These are phyloP conservation scores for Hylodesmum podocarpum DNA, from an alignment of 306 rosid species.

Conservation along the genomic window DNA sequence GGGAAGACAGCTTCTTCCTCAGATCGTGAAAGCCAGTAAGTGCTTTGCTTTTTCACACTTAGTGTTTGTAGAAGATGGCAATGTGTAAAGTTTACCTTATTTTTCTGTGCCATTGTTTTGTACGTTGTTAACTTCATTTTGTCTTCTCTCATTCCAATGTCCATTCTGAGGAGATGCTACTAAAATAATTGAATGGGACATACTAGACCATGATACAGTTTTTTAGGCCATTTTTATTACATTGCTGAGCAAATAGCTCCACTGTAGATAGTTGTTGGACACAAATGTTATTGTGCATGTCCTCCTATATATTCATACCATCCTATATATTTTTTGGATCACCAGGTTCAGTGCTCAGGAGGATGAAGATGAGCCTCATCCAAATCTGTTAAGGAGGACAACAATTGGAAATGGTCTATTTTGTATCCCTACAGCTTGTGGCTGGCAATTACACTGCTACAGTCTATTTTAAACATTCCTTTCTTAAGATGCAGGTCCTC, in stretches of 20 bases:
- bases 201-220: constrained; percentile 10
- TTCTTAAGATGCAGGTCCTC: constrained; percentile 74
- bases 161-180: constrained; percentile 28
- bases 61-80: constrained; percentile 13
- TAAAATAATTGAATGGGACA: constrained; percentile 14
- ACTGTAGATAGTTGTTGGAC: constrained; percentile 1
- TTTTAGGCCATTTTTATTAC: constrained; percentile 14
- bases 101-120: constrained; percentile 16
- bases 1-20: constrained; percentile 97
- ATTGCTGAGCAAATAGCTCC: constrained; percentile 10
- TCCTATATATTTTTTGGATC: constrained; percentile 4
- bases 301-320: constrained; percentile 14
- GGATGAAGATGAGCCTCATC: constrained; percentile 87
- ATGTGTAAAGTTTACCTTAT: background rate
- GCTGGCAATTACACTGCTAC: constrained; percentile 22
- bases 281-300: background rate
- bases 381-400: constrained; percentile 76
- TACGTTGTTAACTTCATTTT: constrained; percentile 25
- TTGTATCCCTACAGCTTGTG: constrained; percentile 28
- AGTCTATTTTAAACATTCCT: constrained; percentile 26
- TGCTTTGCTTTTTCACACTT: constrained; percentile 16
- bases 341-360: constrained; percentile 93
- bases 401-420: constrained; percentile 90
- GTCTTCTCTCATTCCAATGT: constrained; percentile 22
- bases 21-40: constrained; percentile 97